These are phyloP conservation scores for Dillenia turbinata DNA, from an alignment of 164 flowering plant genomes.

Conservation along the genomic window DNA sequence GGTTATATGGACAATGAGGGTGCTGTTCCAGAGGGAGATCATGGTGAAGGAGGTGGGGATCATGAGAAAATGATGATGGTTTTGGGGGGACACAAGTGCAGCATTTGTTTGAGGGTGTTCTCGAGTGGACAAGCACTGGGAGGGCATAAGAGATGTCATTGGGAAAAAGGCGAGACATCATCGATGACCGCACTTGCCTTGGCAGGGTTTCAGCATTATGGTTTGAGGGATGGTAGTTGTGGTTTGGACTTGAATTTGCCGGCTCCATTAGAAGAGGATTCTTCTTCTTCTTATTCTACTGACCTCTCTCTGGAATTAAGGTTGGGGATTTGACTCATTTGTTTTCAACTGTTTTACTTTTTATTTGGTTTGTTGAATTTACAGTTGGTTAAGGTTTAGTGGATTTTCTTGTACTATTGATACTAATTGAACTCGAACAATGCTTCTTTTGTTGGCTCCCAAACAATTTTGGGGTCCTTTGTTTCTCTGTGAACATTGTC, in stretches of 20 bases:
- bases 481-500: no score
- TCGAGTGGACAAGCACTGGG: slow-evolving; percentile 84
- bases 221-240: slow-evolving; percentile 4
- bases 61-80: slow-evolving; percentile 15
- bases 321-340: slow-evolving; percentile 34
- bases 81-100: slow-evolving; percentile 46
- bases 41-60: slow-evolving; percentile 4
- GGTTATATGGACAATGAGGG: slow-evolving; percentile 11
- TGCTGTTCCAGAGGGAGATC: not conserved
- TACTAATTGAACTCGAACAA: no score
- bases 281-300: slow-evolving; percentile 28
- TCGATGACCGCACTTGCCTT: not conserved
- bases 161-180: slow-evolving; percentile 53
- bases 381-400: not conserved
- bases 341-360: not conserved
- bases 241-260: slow-evolving; percentile 55
- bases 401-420: no score
- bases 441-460: no score
- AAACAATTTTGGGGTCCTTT: no score
- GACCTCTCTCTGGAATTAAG: slow-evolving; percentile 42
- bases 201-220: not conserved
- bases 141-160: slow-evolving; percentile 86
- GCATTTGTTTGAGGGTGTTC: slow-evolving; percentile 63
- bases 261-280: slow-evolving; percentile 28
- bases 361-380: not conserved